Percentiles rank a stretch among this genome's conserved stretches.
Evolutionary conservation across 1,284 basidiomycete genomes (phyloP).

Genomic region (Rhodotorula sp.): DNA sequence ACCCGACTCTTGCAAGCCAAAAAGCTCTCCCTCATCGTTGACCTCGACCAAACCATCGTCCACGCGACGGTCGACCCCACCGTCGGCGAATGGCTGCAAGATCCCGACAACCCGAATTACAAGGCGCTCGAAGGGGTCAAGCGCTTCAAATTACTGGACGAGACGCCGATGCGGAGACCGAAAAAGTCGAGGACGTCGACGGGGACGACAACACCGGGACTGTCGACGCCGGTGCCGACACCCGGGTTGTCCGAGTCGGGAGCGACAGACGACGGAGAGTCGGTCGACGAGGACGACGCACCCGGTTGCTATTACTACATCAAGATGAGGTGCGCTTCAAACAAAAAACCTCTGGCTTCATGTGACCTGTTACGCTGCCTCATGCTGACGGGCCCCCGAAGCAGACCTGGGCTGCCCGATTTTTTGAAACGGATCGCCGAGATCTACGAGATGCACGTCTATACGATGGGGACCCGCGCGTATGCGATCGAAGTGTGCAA

Average conservation of each 20-base stretch:
- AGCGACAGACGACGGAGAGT: constrained; percentile 3
- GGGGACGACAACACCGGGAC: constrained; percentile 11
- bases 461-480: constrained; percentile 97
- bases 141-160: constrained; percentile 75
- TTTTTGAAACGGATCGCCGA: constrained; percentile 72
- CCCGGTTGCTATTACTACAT: constrained; percentile 95
- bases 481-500: constrained; percentile 95
- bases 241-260: constrained; percentile 1
- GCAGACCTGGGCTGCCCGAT: constrained; percentile 79
- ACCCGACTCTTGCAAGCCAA: constrained; percentile 70
- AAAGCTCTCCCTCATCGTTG: constrained; percentile 91
- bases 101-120: constrained; percentile 80
- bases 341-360: not conserved
- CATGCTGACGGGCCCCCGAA: not conserved
- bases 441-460: constrained; percentile 97
- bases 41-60: constrained; percentile 97
- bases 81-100: constrained; percentile 88
- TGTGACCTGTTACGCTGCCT: not conserved
- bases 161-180: constrained; percentile 52
- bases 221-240: not conserved
- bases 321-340: constrained; percentile 70
- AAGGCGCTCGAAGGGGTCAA: constrained; percentile 79
- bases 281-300: constrained; percentile 52
- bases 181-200: constrained; percentile 9
- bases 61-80: constrained; percentile 99